These are phyloP conservation scores for Lasiosphaeria ovina DNA, from an alignment of 495 filamentous ascomycete genomes.

Conservation along the genomic window DNA sequence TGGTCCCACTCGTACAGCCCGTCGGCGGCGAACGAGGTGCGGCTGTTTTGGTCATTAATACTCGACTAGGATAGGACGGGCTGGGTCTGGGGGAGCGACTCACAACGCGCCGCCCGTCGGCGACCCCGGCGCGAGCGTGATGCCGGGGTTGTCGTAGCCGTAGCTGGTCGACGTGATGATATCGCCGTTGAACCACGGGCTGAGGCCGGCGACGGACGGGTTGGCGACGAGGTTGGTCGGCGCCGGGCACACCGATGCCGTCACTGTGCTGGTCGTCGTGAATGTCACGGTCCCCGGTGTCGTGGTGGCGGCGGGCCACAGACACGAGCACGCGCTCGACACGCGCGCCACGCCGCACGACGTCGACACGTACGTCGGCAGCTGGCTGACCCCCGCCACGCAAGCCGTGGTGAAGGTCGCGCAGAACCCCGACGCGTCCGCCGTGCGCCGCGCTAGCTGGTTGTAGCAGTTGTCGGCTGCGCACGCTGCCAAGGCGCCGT, in stretches of 20 bases:
- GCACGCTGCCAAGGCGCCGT: neutral
- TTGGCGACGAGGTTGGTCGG: constrained; percentile 4
- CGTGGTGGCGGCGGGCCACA: neutral
- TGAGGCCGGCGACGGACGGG: neutral
- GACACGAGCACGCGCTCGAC: constrained; percentile 1
- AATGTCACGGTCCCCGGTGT: neutral
- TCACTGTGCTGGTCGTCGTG: neutral
- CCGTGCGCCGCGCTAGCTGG: neutral
- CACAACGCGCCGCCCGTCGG: constrained; percentile 3
- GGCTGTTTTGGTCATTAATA: neutral
- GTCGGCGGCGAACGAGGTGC: neutral
- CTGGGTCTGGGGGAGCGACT: neutral
- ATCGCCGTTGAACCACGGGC: neutral
- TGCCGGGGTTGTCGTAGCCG: neutral
- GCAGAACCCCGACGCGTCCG: constrained; percentile 1
- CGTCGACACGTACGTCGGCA: constrained; percentile 6
- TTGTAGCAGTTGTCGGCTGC: constrained; percentile 5
- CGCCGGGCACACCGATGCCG: neutral
- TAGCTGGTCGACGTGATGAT: neutral
- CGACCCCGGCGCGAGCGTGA: neutral
- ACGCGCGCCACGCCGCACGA: constrained; percentile 1
- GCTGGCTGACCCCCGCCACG: neutral
- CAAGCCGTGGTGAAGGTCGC: neutral
- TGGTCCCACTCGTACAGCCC: constrained; percentile 1
- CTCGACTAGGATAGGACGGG: neutral